Evolutionary conservation across 2,329 filamentous ascomycete genomes (phyloP), one percentile per base, ranked within the genome.

Genomic region (Boeremia exigua): DNA sequence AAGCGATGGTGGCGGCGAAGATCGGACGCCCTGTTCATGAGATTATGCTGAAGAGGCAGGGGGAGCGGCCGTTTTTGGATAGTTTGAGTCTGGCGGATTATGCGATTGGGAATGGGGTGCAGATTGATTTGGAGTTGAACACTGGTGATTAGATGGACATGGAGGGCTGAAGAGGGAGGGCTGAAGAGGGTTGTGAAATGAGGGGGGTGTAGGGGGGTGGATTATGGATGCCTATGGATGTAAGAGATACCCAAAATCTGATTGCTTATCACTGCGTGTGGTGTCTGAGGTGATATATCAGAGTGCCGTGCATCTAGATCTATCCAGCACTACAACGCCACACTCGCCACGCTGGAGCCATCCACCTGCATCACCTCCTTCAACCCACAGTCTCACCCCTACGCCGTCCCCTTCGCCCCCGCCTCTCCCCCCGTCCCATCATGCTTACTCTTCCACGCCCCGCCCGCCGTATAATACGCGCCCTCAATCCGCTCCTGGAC

Each of bases 41-140:
- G 78, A 96, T 98, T 61, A 82, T 97, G 78, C 77, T 98, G 56
- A 95, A 96, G 81, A 83, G 94, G 64, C 94, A 98, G 77, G 91
- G 93, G 11, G 92, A 97, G 78, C 80, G 93, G 62, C 93, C 94
- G 23, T 97, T 98, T 75, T 97, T 96, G 80, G 93, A 98, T 72
- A 85, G 89, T 66, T 82, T 97, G 58, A 93, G 87, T 30, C 76
- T 97, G 66, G 91, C 91, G 69, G 94, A 98, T 78, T 98, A 97
- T 77, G 92, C 91, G n/a, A 88, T 98, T 54, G 92, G 89, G 67
- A 95, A 95, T 77, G 94, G 94, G 9, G 92, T 96, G 70, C 80
- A 82, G 70, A 71, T 82, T 66, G 80, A 82, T 70, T 65, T 82
- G 71, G 73, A 75, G 62, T 46, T 75, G 61, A 72, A 72, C 48